Base-by-base conservation (phyloP, 106 monocot genomes). In the Hemerocallis citrina region DNA sequence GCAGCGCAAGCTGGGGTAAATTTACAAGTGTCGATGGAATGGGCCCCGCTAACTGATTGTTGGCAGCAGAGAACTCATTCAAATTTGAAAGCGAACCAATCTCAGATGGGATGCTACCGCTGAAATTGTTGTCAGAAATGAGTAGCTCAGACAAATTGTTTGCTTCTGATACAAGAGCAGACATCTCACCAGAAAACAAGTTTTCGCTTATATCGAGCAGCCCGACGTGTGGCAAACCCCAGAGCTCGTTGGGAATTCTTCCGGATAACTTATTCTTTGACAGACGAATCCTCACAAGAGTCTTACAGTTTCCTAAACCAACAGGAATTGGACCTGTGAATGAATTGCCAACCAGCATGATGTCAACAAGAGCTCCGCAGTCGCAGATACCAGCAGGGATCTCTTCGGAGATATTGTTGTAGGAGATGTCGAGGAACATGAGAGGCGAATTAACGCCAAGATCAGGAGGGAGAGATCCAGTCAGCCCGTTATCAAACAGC, bases 341-440 rank as follows among this genome's bases (percentile, higher is more conserved):
- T 40, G 33, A 16, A 31, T 71, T 90, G 14, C 68, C 55, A 14
- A 85, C 55, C 40, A 82, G 19, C 35, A 85, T 72, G 23, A 90
- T 47, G 20, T 68, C 69, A 46, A 71, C 31, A 6, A 90, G 55
- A 17, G 27, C 20, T 6, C 85, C 85, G 36, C 64, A 66, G 21
- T 74, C 76, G 46, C 89, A 90, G 9, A 90, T 47, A 11, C 61
- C 68, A 23, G 72, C 40, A 3, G 92, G 83, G 36, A 92, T 80
- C 66, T 72, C 56, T 1, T 84, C 92, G 23, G 84, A 66, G 59
- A 92, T 55, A 9, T 17, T 38, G 21, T 88, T 92, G 20, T 47
- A 27, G 0, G 92, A 86, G 14, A 87, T 29, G 47, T 87, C 82
- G 16, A 92, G 68, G 28, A 63, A 51, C 39, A 63, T 51, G 6